Evolutionary conservation across 2,329 filamentous ascomycete genomes (phyloP), one percentile per base, ranked within the genome.

Genomic region (Ascochyta viciae-villosae): DNA sequence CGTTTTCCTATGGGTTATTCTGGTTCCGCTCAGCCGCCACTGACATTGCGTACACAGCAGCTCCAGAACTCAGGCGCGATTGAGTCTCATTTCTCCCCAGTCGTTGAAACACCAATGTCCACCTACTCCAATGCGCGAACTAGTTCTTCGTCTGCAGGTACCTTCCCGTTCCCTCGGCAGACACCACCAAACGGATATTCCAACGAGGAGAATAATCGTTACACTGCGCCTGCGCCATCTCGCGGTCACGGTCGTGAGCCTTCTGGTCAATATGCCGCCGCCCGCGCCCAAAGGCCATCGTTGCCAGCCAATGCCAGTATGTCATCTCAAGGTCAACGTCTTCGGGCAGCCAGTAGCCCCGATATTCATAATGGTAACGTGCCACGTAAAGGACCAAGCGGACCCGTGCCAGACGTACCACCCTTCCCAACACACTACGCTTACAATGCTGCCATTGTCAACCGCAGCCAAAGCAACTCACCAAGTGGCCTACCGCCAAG

Each of bases 11-110:
- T 90, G 56, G 85, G 85, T 55, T 68, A 27, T 81, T 83, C 56
- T 58, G 52, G 52, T 46, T 27, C 54, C 26, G 67, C 66, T 33
- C 76, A 78, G 61, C 77, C 83, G 23, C 75, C 85, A 37, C 82
- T 96, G 40, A 92, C 87, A 58, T 77, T 97, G 24, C 90, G 94
- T 67, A 84, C 82, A 16, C 82, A 86, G 66, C 80, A 85, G 63
- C 71, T 82, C 13, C 89, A 91, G 1, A 81, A 80, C 33, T 85
- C 82, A 9, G 67, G 61, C 48, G 90, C 90, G 55, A 96, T 92
- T 53, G 91, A 92, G 55, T 97, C 93, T 3, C 98, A 97, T 77
- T 99, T 99, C 76, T 98, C 94, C 0, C 95, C 95, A 0, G 84
- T 89, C 2, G 85, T 83, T 31, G 93, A 97, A 50, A 92, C 90